Evolutionary conservation across 768 basidiomycete genomes (phyloP).

Genomic region (Crassisporium funariophilum): DNA sequence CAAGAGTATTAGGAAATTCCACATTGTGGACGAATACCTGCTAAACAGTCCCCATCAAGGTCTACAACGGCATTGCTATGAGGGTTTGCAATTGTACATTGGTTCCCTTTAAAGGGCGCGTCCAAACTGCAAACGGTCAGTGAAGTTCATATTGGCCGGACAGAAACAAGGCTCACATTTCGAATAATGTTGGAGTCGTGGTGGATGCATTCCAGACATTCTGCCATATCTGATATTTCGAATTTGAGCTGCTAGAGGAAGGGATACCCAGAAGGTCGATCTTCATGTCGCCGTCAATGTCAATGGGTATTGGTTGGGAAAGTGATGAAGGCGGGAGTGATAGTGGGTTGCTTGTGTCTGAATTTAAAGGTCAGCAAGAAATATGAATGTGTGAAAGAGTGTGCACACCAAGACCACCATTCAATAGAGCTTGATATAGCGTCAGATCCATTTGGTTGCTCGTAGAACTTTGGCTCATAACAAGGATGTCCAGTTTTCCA

Average conservation of each 20-base stretch:
- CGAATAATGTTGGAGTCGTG: slow-evolving; percentile 56
- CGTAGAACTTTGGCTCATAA: slow-evolving; percentile 69
- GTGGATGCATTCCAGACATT: slow-evolving; percentile 75
- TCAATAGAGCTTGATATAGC: slow-evolving; percentile 66
- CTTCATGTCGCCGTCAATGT: slow-evolving; percentile 85
- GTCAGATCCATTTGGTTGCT: slow-evolving; percentile 61
- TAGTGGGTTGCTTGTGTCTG: slow-evolving; percentile 48
- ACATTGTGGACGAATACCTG: slow-evolving; percentile 53
- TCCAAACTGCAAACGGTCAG: slow-evolving; percentile 45
- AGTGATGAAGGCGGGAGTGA: slow-evolving; percentile 63
- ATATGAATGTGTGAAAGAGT: neutral
- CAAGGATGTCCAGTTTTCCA: slow-evolving; percentile 85
- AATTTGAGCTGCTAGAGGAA: slow-evolving; percentile 35
- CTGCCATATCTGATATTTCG: slow-evolving; percentile 70
- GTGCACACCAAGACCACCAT: slow-evolving; percentile 66
- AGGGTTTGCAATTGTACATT: slow-evolving; percentile 81
- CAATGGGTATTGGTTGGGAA: slow-evolving; percentile 84
- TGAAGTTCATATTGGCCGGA: neutral
- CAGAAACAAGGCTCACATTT: slow-evolving; percentile 52
- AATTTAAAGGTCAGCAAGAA: neutral
- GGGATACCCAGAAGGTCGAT: slow-evolving; percentile 82
- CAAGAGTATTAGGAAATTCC: neutral
- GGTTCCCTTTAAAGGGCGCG: slow-evolving; percentile 60
- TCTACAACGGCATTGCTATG: slow-evolving; percentile 96
- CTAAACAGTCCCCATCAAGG: slow-evolving; percentile 93